Evolutionary conservation across 345 rosid species (phyloP), one percentile per base, ranked within the genome.

Genomic region (Populus simonii): DNA sequence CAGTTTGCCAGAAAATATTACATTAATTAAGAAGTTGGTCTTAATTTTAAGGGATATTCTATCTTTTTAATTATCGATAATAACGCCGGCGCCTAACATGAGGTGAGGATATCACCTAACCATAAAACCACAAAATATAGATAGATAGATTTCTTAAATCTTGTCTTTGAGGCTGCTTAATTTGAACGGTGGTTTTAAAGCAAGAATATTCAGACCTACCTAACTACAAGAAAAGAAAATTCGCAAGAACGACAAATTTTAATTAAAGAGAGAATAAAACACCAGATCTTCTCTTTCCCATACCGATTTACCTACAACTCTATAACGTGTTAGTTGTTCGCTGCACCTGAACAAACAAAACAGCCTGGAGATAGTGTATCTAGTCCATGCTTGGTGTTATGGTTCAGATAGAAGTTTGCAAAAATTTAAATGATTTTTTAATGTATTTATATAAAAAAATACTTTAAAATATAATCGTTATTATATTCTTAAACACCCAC

Each of bases 401-500:
- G 36, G 36, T 33, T 33, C 36, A 4, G 5, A 33, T 4, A 33
- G 6, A 33, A 5, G 5, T 33, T 33, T 4, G 36, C 5, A 33
- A 4, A 33, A 33, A 0, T 33, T 33, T 0, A 33, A 33, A 33
- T 33, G 5, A 33, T 33, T 33, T 3, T 31, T 31, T 2, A 31
- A 31, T 31, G 0, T 31, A 33, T 33, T 33, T 33, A 33, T 33
- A 31, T 25, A 31, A 33, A 33, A 33, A 3, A 33, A 0, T 33
- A 33, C 0, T 33, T 33, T 33, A 33, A 33, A 33, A 33, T 33
- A 33, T 0, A 33, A 33, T 33, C 35, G 4, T 4, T 33, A 33
- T 0, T 0, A 3, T 4, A 4, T 0, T 33, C 2, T 33, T n/a
- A n/a, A n/a, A n/a, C n/a, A n/a, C n/a, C n/a, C n/a, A n/a, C 0